These are phyloP conservation scores for Fonsecaea pugnacius DNA, from an alignment of 2,329 filamentous ascomycete genomes.

Conservation along the genomic window DNA sequence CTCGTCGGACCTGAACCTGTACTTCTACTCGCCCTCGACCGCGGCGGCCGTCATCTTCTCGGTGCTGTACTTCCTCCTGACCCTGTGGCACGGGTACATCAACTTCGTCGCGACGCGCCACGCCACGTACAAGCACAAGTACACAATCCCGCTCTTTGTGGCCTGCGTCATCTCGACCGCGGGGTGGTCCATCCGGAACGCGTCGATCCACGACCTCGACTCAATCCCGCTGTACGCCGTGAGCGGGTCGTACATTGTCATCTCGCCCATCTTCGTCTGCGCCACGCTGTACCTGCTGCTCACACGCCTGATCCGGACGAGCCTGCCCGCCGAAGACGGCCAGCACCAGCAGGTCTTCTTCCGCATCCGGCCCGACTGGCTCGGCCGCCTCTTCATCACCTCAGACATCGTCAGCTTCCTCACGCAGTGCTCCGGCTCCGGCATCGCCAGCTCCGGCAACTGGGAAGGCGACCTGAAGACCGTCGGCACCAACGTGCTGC, in stretches of 20 bases:
- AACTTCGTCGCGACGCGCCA: constrained; percentile 51
- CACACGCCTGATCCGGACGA: constrained; percentile 51
- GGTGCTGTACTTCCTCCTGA: constrained; percentile 48
- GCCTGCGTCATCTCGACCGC: constrained; percentile 50
- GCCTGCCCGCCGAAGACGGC: constrained; percentile 40
- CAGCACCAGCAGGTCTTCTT: constrained; percentile 43
- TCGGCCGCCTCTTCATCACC: constrained; percentile 54
- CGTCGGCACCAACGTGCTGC: constrained; percentile 31
- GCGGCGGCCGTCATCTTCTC: constrained; percentile 50
- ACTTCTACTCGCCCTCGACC: constrained; percentile 53
- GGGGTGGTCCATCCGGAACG: constrained; percentile 48
- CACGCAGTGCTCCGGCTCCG: constrained; percentile 52
- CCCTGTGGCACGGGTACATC: constrained; percentile 47
- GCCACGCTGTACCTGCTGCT: constrained; percentile 59
- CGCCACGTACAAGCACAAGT: constrained; percentile 40
- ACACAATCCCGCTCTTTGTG: constrained; percentile 52
- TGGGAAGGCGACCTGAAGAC: constrained; percentile 47
- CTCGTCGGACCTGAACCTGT: constrained; percentile 40
- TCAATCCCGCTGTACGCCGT: constrained; percentile 47
- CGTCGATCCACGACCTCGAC: constrained; percentile 44
- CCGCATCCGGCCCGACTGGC: constrained; percentile 44
- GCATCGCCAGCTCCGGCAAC: constrained; percentile 49
- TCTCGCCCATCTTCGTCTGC: constrained; percentile 56
- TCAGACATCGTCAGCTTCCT: constrained; percentile 54
- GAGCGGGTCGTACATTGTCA: constrained; percentile 50